phyloP scores from a whole-genome alignment of 2,329 filamentous ascomycete genomes.

The Fusarium ambrosium region DNA sequence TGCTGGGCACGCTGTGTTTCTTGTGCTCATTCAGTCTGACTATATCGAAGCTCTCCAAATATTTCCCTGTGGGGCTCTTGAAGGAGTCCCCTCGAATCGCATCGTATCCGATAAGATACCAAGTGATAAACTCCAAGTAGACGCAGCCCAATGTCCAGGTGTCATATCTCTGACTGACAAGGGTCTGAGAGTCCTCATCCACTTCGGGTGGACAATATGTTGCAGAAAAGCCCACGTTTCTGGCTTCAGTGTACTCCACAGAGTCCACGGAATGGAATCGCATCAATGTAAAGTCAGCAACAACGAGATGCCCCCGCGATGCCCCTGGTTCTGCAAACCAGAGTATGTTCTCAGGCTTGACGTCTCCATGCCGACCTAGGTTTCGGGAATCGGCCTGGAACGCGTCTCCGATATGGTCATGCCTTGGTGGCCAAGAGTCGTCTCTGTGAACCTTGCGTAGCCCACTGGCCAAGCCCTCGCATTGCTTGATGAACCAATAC shows the following conservation, averaged over 20 bases:
- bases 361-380: neutral
- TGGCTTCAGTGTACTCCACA: neutral
- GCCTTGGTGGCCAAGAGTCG: neutral
- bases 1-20: neutral
- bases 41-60: neutral
- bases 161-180: neutral
- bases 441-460: neutral
- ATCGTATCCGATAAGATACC: constrained; percentile 6
- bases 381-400: neutral
- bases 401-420: neutral
- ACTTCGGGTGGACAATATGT: constrained; percentile 1
- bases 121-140: constrained; percentile 11
- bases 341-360: constrained; percentile 13
- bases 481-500: constrained; percentile 1
- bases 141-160: constrained; percentile 13
- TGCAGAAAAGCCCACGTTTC: neutral
- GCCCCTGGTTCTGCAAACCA: neutral
- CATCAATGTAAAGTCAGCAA: constrained; percentile 7
- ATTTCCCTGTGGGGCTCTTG: neutral
- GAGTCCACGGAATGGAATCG: neutral
- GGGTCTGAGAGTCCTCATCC: fast-evolving
- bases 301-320: neutral
- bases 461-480: neutral
- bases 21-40: neutral
- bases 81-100: neutral